A percentile compares a stretch with the other conserved stretches of the same genome.
Conservation (phyloP, 129 eudicot species). For the sunflower (Helianthus annuus) region DNA sequence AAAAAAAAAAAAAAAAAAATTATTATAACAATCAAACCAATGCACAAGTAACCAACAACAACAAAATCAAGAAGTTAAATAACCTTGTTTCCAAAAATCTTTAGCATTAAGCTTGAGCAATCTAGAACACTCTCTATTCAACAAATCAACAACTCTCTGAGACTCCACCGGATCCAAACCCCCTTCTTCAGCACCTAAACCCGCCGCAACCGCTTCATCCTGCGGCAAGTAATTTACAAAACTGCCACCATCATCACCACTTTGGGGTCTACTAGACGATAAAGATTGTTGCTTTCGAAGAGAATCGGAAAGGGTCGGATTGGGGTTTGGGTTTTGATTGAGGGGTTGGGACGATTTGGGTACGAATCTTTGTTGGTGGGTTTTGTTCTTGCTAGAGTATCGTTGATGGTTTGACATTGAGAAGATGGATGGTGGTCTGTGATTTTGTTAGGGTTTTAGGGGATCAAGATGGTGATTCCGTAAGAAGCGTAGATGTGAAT, state of each 20-base stretch:
- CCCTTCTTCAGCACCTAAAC: conserved; percentile 81
- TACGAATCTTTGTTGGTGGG: conserved; percentile 24
- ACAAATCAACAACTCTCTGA: conserved; percentile 77
- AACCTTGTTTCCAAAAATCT: conserved; percentile 92
- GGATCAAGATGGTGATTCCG: conserved; percentile 19
- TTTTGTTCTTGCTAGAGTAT: conserved; percentile 16
- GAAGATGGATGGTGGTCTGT: neutral
- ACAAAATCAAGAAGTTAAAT: neutral
- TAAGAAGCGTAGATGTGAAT: conserved; percentile 3
- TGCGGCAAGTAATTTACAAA: conserved; percentile 87
- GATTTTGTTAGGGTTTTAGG: conserved; percentile 31
- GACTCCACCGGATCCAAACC: conserved; percentile 90
- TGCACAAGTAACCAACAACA: neutral
- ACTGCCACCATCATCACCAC: conserved; percentile 42
- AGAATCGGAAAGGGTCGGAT: conserved; percentile 57
- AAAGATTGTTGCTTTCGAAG: conserved; percentile 40
- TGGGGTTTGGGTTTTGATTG: conserved; percentile 20
- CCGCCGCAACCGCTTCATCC: conserved; percentile 96
- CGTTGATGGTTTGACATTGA: conserved; percentile 36
- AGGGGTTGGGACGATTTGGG: conserved; percentile 18
- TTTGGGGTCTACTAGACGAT: conserved; percentile 34
- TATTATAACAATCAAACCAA: neutral
- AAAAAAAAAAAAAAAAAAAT: too few species aligned
- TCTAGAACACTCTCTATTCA: conserved; percentile 69
- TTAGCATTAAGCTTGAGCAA: conserved; percentile 70